These are phyloP conservation scores for Emergomyces pasteurianus DNA, from an alignment of 2,329 filamentous ascomycete genomes.

Conservation along the genomic window DNA sequence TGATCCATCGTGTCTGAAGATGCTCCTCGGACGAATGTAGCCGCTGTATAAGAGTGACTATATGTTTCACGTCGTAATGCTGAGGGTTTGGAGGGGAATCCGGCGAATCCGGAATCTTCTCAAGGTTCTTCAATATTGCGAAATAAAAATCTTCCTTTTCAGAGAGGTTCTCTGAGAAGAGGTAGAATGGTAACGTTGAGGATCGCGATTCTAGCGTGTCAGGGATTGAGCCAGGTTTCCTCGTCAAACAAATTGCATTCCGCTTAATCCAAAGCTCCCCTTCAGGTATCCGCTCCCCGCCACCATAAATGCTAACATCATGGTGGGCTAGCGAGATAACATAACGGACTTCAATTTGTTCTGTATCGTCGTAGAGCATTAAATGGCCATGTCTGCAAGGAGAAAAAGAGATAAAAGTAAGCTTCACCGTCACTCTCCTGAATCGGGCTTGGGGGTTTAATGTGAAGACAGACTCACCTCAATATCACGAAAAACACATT, in stretches of 20 bases:
- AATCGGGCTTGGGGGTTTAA: neutral
- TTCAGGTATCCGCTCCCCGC: constrained; percentile 66
- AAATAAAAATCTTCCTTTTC: constrained; percentile 99
- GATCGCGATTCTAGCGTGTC: constrained; percentile 37
- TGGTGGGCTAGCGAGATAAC: constrained; percentile 89
- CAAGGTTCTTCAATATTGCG: constrained; percentile 73
- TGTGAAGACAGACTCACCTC: constrained; percentile 43
- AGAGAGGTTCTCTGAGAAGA: constrained; percentile 91
- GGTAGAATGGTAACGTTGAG: constrained; percentile 70
- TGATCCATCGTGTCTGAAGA: constrained; percentile 82
- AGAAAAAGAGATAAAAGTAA: neutral
- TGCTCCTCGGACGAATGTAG: constrained; percentile 89
- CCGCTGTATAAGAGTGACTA: constrained; percentile 79
- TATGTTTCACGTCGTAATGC: constrained; percentile 70
- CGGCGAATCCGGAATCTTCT: constrained; percentile 49
- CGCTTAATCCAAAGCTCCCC: constrained; percentile 93
- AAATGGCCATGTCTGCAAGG: constrained; percentile 71
- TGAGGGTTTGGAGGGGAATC: constrained; percentile 55
- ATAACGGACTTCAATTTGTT: constrained; percentile 90
- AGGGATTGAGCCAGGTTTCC: constrained; percentile 43
- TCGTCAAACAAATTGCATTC: constrained; percentile 72
- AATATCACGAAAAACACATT: constrained; percentile 92
- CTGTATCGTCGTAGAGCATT: constrained; percentile 94
- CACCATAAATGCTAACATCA: constrained; percentile 70
- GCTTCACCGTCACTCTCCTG: constrained; percentile 1